Evolutionary conservation across 2,329 filamentous ascomycete genomes (phyloP).

Genomic region (Aspergillus thermomutatus): DNA sequence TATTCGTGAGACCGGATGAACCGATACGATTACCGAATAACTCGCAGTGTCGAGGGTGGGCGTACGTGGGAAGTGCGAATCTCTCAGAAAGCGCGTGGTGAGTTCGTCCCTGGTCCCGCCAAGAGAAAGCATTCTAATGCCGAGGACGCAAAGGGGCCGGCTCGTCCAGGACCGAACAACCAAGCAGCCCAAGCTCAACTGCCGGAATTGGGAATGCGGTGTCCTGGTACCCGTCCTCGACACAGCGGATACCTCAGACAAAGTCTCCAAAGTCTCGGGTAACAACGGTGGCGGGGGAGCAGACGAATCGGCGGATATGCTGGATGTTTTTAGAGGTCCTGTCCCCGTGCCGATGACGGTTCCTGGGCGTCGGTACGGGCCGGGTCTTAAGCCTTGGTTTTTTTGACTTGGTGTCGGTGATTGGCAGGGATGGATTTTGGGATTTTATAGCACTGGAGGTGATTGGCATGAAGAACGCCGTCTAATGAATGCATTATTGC

Average conservation of each 20-base stretch:
- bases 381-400: conserved; percentile 23
- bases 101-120: conserved; percentile 31
- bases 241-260: conserved; percentile 10
- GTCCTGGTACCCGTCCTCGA: conserved; percentile 64
- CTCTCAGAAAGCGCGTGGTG: conserved; percentile 90
- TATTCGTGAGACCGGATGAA: conserved; percentile 30
- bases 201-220: conserved; percentile 94
- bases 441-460: not conserved
- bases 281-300: conserved; percentile 32
- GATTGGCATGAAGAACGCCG: not conserved
- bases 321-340: conserved; percentile 32
- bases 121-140: not conserved
- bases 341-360: conserved; percentile 46
- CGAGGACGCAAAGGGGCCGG: conserved; percentile 62
- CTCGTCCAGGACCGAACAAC: conserved; percentile 66
- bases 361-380: conserved; percentile 27
- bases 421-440: not conserved
- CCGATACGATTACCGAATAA: conserved; percentile 20
- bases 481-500: conserved; percentile 2
- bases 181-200: conserved; percentile 70
- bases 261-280: not conserved
- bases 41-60: conserved; percentile 58
- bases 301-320: conserved; percentile 12
- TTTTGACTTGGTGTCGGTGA: not conserved
- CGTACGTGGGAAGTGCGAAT: conserved; percentile 87